Evolutionary conservation across 352 stramenopile species (phyloP), one percentile per base, ranked within the genome.

Genomic region (Pythium oligandrum): DNA sequence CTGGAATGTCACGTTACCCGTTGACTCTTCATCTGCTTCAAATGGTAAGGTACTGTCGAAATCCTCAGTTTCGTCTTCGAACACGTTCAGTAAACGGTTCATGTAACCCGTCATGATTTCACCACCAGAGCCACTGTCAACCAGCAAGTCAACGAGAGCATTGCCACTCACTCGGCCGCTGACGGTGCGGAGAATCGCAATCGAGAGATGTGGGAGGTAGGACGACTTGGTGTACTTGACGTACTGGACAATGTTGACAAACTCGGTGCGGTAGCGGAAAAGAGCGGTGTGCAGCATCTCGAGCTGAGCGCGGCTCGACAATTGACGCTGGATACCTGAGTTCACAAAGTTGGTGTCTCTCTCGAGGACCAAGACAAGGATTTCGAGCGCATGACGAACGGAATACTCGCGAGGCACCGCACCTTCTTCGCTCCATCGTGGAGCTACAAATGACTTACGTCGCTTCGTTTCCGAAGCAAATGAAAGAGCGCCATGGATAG

Each of bases 191-290:
- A 94, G 53, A 49, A 94, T 79, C 26, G 78, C 78, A 4, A 74
- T 68, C 12, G 83, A 90, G 4, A 92, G 51, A 38, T 88, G 67
- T 6, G 83, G 69, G 32, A 94, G 90, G 44, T 86, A 75, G 17
- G 68, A 55, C 6, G 74, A 78, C 66, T 91, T 89, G 11, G 75
- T 83, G 63, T 90, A 94, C 61, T 88, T 85, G 52, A 94, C 78
- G 63, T 92, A 94, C 68, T 88, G 78, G 48, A 86, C 64, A 54
- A 94, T 81, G 47, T 74, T 85, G 36, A 94, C 79, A 48, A 94
- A 87, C 45, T 90, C 79, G 9, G 70, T 53, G 4, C 78, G 79
- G 39, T 88, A 73, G 31, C 81, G 81, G 39, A 69, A 82, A 51
- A 94, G 61, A 38, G 90, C 87, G 32, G 63, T 85, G 61, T 91